These are phyloP conservation scores for Ogataea kodamae DNA, from an alignment of 805 yeast species.

Conservation along the genomic window DNA sequence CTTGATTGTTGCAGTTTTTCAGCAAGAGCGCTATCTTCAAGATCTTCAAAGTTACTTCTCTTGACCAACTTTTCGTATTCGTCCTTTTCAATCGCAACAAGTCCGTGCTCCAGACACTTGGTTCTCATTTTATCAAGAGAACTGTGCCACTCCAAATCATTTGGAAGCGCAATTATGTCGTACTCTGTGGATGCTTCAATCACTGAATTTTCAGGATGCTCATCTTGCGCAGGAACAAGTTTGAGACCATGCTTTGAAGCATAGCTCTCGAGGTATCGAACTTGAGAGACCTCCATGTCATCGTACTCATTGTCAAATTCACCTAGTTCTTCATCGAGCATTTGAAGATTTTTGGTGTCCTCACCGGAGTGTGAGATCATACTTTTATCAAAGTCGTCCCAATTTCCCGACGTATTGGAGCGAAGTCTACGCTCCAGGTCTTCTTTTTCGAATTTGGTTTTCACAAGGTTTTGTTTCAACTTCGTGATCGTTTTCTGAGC, in stretches of 20 bases:
- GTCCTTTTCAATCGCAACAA: conserved; percentile 19
- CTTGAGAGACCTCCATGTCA: conserved; percentile 9
- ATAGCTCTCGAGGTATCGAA: conserved; percentile 29
- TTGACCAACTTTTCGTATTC: conserved; percentile 25
- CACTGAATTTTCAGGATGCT: conserved; percentile 18
- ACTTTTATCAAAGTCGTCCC: conserved; percentile 25
- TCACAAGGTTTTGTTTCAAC: conserved; percentile 48
- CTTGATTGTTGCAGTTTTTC: conserved; percentile 20
- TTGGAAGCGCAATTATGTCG: conserved; percentile 29
- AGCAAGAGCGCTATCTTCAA: conserved; percentile 17
- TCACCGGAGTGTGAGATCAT: conserved; percentile 20
- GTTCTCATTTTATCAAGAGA: conserved; percentile 9
- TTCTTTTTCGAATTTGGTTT: conserved; percentile 40
- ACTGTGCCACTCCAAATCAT: conserved; percentile 17
- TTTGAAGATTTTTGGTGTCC: conserved; percentile 8
- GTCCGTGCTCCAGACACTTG: conserved; percentile 12
- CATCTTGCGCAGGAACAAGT: conserved; percentile 13
- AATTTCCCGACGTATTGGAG: conserved; percentile 9
- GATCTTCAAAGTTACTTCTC: conserved; percentile 19
- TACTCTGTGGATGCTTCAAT: conserved; percentile 24
- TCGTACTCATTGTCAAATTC: conserved; percentile 13
- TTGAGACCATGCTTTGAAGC: conserved; percentile 27
- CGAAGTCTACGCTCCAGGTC: conserved; percentile 28
- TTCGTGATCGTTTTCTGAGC: conserved; percentile 63
- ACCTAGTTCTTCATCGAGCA: conserved; percentile 23